These are phyloP conservation scores for Candida gigantensis DNA, from an alignment of 1,139 yeast genomes.

Conservation along the genomic window DNA sequence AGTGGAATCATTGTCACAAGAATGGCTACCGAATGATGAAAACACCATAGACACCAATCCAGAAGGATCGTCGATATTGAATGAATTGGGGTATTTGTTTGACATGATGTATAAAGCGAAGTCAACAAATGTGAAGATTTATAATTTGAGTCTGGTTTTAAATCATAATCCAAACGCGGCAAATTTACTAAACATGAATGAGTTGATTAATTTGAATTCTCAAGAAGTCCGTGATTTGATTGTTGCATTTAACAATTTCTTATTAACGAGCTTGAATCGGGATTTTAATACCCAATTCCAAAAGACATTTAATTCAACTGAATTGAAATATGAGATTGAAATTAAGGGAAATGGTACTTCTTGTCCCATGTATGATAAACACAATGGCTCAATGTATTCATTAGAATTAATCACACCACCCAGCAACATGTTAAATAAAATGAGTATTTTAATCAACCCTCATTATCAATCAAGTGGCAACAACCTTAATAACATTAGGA, in stretches of 20 bases:
- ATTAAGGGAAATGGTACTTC: conserved; percentile 30
- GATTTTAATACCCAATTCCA: conserved; percentile 45
- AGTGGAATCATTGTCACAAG: conserved; percentile 55
- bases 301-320: conserved; percentile 15
- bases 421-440: conserved; percentile 24
- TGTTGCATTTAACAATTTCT: conserved; percentile 60
- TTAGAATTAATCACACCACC: conserved; percentile 42
- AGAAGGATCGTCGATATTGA: conserved; percentile 57
- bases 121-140: conserved; percentile 69
- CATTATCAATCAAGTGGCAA: conserved; percentile 9
- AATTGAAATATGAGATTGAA: conserved; percentile 41
- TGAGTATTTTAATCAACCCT: conserved; percentile 27
- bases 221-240: conserved; percentile 41
- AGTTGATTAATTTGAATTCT: conserved; percentile 37
- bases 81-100: conserved; percentile 84
- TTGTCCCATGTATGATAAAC: conserved; percentile 36
- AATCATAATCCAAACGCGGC: conserved; percentile 48
- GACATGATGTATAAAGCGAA: conserved; percentile 88
- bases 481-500: conserved; percentile 15
- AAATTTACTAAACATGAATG: conserved; percentile 56
- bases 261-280: conserved; percentile 49
- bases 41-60: conserved; percentile 33
- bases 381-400: conserved; percentile 19
- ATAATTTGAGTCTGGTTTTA: conserved; percentile 61
- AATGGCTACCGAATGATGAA: conserved; percentile 52